These are phyloP conservation scores for Komagataea norvegica DNA, from an alignment of 1,139 yeast species.

Conservation along the genomic window DNA sequence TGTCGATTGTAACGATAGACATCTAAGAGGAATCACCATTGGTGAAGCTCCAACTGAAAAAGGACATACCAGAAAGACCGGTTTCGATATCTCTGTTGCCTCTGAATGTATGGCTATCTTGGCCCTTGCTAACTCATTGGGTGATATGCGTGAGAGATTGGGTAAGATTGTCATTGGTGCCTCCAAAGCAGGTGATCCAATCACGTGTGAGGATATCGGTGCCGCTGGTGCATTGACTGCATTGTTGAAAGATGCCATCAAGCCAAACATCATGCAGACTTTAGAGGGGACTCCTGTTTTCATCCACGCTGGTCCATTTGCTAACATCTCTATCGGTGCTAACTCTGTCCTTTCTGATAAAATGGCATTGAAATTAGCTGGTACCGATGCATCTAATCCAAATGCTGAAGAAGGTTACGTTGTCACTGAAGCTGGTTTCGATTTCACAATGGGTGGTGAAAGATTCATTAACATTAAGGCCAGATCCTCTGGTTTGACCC, in stretches of 20 bases:
- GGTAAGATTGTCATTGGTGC: conserved; percentile 91
- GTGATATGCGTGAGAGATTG: conserved; percentile 85
- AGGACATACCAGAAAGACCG: conserved; percentile 84
- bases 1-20: conserved; percentile 93
- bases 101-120: conserved; percentile 97
- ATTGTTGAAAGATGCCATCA: conserved; percentile 90
- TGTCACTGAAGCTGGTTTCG: conserved; percentile 97
- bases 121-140: conserved; percentile 78
- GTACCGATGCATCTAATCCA: conserved; percentile 50
- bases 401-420: conserved; percentile 77
- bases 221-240: conserved; percentile 98
- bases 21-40: conserved; percentile 83
- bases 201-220: conserved; percentile 95
- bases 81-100: conserved; percentile 96
- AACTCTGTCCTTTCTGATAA: conserved; percentile 92
- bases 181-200: conserved; percentile 75
- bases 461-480: conserved; percentile 95
- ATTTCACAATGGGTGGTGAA: conserved; percentile 99
- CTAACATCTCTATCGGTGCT: conserved; percentile 96
- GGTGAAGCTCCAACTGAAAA: conserved; percentile 95
- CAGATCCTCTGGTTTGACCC: conserved; percentile 84
- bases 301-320: conserved; percentile 98
- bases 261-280: conserved; percentile 97
- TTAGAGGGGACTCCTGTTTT: conserved; percentile 97
- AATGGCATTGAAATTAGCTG: conserved; percentile 90